Evolutionary conservation across 1,139 yeast genomes (phyloP).

Genomic region (Saccharomyces hybrid): DNA sequence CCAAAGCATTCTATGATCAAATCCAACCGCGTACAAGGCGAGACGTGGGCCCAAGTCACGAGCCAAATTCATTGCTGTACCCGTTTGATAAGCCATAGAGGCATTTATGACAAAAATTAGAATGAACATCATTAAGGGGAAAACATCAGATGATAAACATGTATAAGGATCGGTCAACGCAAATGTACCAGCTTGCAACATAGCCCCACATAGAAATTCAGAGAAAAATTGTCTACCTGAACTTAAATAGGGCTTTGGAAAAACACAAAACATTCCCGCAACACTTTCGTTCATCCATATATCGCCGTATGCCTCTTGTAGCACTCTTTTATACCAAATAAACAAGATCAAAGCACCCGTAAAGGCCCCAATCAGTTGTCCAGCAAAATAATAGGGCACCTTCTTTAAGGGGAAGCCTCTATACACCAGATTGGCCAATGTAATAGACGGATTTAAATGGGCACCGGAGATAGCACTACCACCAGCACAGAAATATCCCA

Average conservation of each 20-base stretch:
- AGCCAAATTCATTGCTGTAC: conserved; percentile 45
- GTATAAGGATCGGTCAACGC: conserved; percentile 44
- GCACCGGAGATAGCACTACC: conserved; percentile 41
- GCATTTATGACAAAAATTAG: conserved; percentile 40
- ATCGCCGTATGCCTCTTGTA: conserved; percentile 19
- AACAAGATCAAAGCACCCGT: conserved; percentile 35
- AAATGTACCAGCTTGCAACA: conserved; percentile 39
- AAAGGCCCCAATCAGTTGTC: conserved; percentile 38
- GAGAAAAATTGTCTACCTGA: conserved; percentile 40
- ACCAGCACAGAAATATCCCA: conserved; percentile 39
- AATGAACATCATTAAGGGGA: conserved; percentile 39
- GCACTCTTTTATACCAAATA: conserved; percentile 31
- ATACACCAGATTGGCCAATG: conserved; percentile 35
- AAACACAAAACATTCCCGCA: conserved; percentile 39
- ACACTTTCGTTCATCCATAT: conserved; percentile 25
- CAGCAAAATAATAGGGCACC: conserved; percentile 35
- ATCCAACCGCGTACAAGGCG: conserved; percentile 40
- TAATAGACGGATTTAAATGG: conserved; percentile 39
- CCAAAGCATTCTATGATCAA: conserved; percentile 36
- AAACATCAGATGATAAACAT: conserved; percentile 37
- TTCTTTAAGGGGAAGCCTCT: conserved; percentile 39
- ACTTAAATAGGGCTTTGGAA: conserved; percentile 36
- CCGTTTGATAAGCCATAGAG: conserved; percentile 42
- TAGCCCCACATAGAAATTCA: conserved; percentile 38
- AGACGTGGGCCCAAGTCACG: conserved; percentile 48